Conservation (phyloP, 345 rosid genomes). For the Euphorbia peplus region DNA sequence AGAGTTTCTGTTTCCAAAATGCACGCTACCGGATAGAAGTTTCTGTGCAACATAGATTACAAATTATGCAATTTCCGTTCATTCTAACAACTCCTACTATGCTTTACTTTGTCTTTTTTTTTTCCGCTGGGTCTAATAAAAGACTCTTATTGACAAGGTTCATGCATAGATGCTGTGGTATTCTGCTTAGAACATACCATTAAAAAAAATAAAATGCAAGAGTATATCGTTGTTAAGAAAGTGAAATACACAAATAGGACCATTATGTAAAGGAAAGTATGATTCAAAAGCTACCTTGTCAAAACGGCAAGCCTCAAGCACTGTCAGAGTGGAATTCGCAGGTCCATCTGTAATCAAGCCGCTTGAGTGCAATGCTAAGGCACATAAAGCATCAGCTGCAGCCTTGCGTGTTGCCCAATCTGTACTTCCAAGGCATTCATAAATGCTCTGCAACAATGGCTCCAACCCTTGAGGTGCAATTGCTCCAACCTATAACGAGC, state of each 20-base stretch:
- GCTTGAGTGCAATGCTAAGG: constrained; percentile 80
- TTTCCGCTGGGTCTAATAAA: not conserved
- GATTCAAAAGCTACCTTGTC: constrained; percentile 66
- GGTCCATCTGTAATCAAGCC: constrained; percentile 56
- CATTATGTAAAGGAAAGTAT: not conserved
- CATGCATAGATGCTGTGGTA: not conserved
- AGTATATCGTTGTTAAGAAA: not conserved
- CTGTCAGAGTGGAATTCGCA: constrained; percentile 54
- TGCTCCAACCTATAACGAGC: constrained; percentile 73
- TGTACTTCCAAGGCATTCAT: constrained; percentile 84
- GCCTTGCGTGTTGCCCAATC: constrained; percentile 99
- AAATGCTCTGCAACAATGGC: constrained; percentile 71
- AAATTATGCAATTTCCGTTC: not conserved
- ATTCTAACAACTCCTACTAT: not conserved
- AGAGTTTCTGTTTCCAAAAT: no score
- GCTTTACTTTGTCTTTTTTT: not conserved
- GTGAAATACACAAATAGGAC: constrained; percentile 8
- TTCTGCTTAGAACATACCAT: not conserved
- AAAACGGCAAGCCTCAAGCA: constrained; percentile 83
- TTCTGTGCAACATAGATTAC: not conserved
- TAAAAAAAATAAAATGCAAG: not conserved
- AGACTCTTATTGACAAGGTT: not conserved
- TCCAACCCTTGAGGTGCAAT: constrained; percentile 83
- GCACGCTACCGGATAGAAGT: no score
- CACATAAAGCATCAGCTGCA: constrained; percentile 78